These are phyloP conservation scores for Neoboletus brunneissimus DNA, from an alignment of 768 basidiomycete genomes.

Conservation along the genomic window DNA sequence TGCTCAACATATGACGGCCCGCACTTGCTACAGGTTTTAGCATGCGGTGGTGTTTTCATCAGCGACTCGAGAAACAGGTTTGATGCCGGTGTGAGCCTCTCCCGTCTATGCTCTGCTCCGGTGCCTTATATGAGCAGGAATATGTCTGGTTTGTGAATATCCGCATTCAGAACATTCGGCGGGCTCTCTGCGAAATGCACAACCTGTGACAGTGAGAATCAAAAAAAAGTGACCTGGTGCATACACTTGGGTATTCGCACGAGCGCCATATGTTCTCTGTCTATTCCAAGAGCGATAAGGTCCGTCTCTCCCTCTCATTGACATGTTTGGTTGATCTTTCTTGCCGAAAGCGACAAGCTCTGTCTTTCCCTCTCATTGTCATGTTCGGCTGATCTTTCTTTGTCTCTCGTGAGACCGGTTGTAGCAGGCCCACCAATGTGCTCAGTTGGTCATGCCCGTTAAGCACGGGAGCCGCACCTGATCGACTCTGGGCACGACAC, in stretches of 20 bases:
- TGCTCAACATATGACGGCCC: background rate
- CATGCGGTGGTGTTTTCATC: background rate
- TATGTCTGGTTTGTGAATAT: too few species aligned
- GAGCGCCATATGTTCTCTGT: background rate
- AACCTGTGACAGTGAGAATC: background rate
- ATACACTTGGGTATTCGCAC: background rate
- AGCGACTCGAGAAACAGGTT: background rate
- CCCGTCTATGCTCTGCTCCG: background rate
- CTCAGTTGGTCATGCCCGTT: background rate
- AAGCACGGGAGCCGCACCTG: background rate
- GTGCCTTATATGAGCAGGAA: background rate
- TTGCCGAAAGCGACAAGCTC: too few species aligned
- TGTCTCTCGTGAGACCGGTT: background rate
- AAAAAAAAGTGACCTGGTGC: background rate
- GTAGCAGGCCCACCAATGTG: background rate
- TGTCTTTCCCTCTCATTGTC: background rate
- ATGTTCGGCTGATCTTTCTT: background rate
- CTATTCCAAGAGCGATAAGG: constrained; percentile 6
- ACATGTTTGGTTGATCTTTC: background rate
- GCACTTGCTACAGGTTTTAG: background rate
- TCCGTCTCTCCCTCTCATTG: background rate
- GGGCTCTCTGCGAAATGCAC: background rate
- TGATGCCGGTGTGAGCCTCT: background rate
- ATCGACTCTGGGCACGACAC: background rate
- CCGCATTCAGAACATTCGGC: background rate